phyloP scores from a whole-genome alignment of 2,329 filamentous ascomycete species.

The Monosporascus sp. region DNA sequence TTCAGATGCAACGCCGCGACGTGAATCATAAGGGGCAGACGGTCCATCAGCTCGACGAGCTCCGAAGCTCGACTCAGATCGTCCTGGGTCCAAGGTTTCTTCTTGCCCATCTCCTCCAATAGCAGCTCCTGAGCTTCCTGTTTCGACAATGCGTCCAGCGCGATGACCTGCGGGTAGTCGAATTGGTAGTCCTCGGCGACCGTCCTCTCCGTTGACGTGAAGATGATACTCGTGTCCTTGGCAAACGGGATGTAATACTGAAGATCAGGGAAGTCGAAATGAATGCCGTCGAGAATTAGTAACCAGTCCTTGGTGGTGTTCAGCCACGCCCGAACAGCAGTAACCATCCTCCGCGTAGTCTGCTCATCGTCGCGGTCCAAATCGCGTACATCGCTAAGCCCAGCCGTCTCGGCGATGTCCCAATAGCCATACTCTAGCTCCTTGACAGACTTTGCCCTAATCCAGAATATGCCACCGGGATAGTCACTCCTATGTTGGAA shows the following conservation, averaged over 20 bases:
- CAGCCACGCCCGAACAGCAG: conserved; percentile 57
- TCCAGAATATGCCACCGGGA: conserved; percentile 65
- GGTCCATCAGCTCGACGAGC: conserved; percentile 58
- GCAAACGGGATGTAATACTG: conserved; percentile 60
- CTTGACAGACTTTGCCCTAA: conserved; percentile 54
- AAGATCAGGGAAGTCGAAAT: conserved; percentile 53
- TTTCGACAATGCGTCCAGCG: conserved; percentile 48
- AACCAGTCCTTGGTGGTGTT: conserved; percentile 59
- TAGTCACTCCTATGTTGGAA: conserved; percentile 55
- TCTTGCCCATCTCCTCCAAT: conserved; percentile 57
- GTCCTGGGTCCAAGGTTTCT: conserved; percentile 45
- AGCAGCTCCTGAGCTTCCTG: conserved; percentile 56
- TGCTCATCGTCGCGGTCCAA: conserved; percentile 32
- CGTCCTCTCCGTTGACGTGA: conserved; percentile 60
- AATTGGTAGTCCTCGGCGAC: conserved; percentile 50
- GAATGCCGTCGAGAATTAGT: conserved; percentile 61
- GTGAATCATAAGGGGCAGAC: conserved; percentile 63
- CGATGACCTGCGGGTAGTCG: conserved; percentile 53
- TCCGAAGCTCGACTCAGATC: conserved; percentile 55
- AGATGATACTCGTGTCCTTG: conserved; percentile 59
- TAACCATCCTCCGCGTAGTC: conserved; percentile 45
- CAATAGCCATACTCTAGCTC: conserved; percentile 59
- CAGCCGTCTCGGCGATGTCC: conserved; percentile 57
- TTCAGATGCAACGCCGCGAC: conserved; percentile 58
- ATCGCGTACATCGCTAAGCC: conserved; percentile 38